Base-by-base conservation (phyloP, 805 yeast genomes). In the Ascoidea asiatica region DNA sequence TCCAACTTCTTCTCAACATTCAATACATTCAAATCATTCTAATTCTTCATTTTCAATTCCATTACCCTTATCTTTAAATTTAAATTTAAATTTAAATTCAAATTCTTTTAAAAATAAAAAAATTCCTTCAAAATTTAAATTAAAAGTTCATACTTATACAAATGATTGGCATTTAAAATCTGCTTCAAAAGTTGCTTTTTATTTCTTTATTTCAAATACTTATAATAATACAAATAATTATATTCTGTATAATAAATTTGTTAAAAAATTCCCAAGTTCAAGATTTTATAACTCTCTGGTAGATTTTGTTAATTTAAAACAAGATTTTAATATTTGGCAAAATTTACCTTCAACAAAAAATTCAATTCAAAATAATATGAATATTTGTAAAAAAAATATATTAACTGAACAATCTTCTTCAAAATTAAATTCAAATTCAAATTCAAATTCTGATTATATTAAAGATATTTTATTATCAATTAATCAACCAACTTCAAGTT, bases 271-370 rank as follows among this genome's bases (percentile, higher is more conserved):
- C 4, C 60, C 66, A 3, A 56, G 60, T 21, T 69, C 77, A 5
- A 49, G 60, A 0, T 86, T 84, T 54, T 90, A 90, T 63, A 90
- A 90, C 57, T 71, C 82, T 4, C 65, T 88, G 61, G 81, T 83
- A 2, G 97, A 90, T 58, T 84, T 70, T 57, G 77, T 86, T 20
- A 84, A 84, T 53, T 69, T 84, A 33, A 77, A 70, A 46, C 72
- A 77, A 44, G 98, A 90, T 60, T 92, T 82, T 61, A 94, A 85
- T 52, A 67, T 74, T 1, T 90, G 97, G 97, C 84, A 80, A 49
- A 57, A 49, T 67, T 68, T 52, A 58, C 61, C 48, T 51, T 61
- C 49, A 56, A 63, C 20, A 42, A 46, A 38, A 11, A 18, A 48
- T n/a, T 47, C 50, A 5, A 44, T 43, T 11, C 47, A 43, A 18